Conservation (phyloP, 192 early-diverging fungal genomes). For the Gigaspora rosea region DNA sequence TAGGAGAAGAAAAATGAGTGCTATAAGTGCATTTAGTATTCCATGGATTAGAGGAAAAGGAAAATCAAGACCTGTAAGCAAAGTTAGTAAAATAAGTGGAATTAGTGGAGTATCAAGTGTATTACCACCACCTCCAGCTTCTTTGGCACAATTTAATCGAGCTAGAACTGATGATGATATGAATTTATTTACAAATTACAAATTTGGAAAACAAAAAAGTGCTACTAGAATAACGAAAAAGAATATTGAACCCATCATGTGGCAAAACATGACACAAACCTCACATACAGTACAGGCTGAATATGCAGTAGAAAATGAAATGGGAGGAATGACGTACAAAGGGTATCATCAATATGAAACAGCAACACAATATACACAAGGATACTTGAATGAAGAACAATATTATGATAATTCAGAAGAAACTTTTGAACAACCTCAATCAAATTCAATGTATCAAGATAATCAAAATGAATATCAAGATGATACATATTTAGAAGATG, state of each 20-base stretch:
- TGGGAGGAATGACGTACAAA: too few relatives aligned
- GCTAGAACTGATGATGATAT: slow-evolving; percentile 1
- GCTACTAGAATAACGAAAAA: neutral
- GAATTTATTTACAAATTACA: neutral
- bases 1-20: neutral
- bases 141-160: neutral
- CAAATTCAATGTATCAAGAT: neutral
- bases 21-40: slow-evolving; percentile 12
- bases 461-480: slow-evolving; percentile 9
- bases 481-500: neutral
- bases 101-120: neutral
- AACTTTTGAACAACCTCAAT: neutral
- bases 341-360: neutral
- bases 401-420: neutral
- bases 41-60: slow-evolving; percentile 1
- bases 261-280: neutral
- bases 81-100: neutral
- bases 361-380: neutral
- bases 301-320: too few relatives aligned
- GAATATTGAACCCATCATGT: neutral
- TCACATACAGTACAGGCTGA: too few relatives aligned
- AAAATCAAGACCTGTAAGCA: slow-evolving; percentile 11
- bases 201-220: neutral
- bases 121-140: neutral
- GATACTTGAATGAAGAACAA: neutral